Evolutionary conservation across 768 basidiomycete species (phyloP).

Genomic region (Tricholoma bakamatsutake): DNA sequence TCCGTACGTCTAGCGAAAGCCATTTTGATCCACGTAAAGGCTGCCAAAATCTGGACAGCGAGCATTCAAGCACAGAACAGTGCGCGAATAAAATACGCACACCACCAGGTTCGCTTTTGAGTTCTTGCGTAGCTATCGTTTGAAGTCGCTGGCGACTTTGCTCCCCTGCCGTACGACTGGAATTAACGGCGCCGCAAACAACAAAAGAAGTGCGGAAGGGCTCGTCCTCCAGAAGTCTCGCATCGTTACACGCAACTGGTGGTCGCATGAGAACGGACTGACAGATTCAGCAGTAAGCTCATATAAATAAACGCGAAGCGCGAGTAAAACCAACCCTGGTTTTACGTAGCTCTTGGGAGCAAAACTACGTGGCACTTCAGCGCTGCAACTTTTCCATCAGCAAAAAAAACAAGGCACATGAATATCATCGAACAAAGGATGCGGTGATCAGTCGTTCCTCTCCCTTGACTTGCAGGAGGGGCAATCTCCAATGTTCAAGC

Average conservation of each 20-base stretch:
- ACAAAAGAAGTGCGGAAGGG: conserved; percentile 9
- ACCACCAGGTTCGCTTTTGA: neutral
- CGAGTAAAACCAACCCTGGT: neutral
- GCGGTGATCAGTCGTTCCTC: neutral
- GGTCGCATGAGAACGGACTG: conserved; percentile 11
- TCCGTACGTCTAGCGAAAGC: conserved; percentile 7
- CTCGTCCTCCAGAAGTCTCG: conserved; percentile 15
- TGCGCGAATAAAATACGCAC: neutral
- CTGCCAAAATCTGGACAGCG: conserved; percentile 8
- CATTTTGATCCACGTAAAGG: conserved; percentile 9
- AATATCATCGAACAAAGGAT: neutral
- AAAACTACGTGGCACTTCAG: neutral
- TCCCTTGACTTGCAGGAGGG: too few species aligned
- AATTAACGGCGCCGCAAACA: neutral
- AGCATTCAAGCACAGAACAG: neutral
- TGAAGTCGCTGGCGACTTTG: conserved; percentile 3
- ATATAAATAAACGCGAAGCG: neutral
- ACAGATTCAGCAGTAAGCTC: neutral
- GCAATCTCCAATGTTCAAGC: too few species aligned
- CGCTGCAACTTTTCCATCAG: neutral
- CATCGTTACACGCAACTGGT: conserved; percentile 20
- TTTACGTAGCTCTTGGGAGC: neutral
- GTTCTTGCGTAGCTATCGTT: neutral
- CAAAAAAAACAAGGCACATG: neutral
- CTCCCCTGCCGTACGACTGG: conserved; percentile 1